phyloP scores from a whole-genome alignment of 2,329 filamentous ascomycete species.

The Neurospora sp. region DNA sequence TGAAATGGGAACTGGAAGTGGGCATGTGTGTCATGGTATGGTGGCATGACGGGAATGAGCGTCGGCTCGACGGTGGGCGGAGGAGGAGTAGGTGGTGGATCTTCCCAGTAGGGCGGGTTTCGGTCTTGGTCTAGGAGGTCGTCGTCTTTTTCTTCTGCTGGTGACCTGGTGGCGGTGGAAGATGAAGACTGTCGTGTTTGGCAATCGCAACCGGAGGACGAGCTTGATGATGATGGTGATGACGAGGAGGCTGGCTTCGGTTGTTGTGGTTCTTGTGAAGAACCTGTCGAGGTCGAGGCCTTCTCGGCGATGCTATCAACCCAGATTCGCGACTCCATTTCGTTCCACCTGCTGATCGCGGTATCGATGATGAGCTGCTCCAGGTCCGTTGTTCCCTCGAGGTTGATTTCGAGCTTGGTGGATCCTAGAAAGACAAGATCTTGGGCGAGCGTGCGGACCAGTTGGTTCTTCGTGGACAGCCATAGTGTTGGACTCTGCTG shows the following conservation, averaged over 20 bases:
- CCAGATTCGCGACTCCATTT: constrained; percentile 21
- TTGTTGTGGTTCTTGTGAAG: not conserved
- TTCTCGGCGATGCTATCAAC: constrained; percentile 6
- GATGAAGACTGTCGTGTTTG: not conserved
- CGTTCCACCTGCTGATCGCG: constrained; percentile 21
- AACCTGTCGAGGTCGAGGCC: not conserved
- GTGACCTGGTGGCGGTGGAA: not conserved
- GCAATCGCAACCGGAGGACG: not conserved
- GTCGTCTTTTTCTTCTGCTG: not conserved
- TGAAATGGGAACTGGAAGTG: constrained; percentile 5
- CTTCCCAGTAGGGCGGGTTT: constrained; percentile 1
- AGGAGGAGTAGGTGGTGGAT: not conserved
- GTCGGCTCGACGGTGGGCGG: constrained; percentile 2
- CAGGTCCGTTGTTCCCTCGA: constrained; percentile 18
- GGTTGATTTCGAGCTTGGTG: constrained; percentile 20
- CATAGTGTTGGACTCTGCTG: constrained; percentile 23
- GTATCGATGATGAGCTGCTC: constrained; percentile 22
- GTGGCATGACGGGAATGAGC: constrained; percentile 12
- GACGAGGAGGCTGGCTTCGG: not conserved
- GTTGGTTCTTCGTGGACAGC: constrained; percentile 24
- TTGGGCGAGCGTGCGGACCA: constrained; percentile 24
- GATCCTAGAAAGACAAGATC: constrained; percentile 22
- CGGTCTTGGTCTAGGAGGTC: not conserved
- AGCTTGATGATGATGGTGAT: not conserved
- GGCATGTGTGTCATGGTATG: constrained; percentile 10